Evolutionary conservation across 768 basidiomycete genomes (phyloP).

Genomic region (Collybia sordida): DNA sequence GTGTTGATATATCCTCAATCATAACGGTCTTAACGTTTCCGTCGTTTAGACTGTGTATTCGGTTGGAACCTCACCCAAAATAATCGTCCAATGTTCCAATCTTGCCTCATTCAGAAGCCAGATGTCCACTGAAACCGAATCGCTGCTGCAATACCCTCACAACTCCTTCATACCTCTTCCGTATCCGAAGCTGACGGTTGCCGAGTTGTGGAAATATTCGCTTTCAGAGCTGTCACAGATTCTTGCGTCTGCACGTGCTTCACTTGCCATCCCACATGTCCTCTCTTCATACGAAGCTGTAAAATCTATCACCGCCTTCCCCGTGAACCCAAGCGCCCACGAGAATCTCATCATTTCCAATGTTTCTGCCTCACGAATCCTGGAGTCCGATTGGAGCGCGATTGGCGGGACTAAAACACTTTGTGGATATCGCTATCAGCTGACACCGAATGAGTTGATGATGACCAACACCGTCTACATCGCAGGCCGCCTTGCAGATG

Average conservation of each 20-base stretch:
- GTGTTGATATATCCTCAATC: too few species aligned
- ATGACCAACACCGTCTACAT: slow-evolving; percentile 37
- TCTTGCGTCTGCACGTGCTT: slow-evolving; percentile 18
- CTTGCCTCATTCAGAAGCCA: slow-evolving; percentile 35
- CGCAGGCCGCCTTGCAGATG: slow-evolving; percentile 36
- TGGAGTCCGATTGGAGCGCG: slow-evolving; percentile 37
- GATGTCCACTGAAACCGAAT: slow-evolving; percentile 18
- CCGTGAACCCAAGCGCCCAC: slow-evolving; percentile 29
- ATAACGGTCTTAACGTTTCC: background rate
- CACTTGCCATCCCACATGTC: slow-evolving; percentile 27
- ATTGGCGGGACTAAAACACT: slow-evolving; percentile 32
- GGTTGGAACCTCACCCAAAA: slow-evolving; percentile 24
- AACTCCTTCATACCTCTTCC: slow-evolving; percentile 40
- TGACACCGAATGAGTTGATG: slow-evolving; percentile 31
- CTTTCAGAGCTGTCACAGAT: slow-evolving; percentile 25
- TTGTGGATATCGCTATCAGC: slow-evolving; percentile 38
- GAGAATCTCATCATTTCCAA: slow-evolving; percentile 38
- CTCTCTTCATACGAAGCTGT: slow-evolving; percentile 25
- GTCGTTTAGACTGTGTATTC: slow-evolving; percentile 32
- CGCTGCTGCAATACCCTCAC: slow-evolving; percentile 28
- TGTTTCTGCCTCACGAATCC: slow-evolving; percentile 38
- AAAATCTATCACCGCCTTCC: slow-evolving; percentile 28
- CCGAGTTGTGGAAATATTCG: slow-evolving; percentile 27
- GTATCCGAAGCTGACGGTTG: slow-evolving; percentile 36
- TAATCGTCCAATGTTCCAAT: slow-evolving; percentile 33